Evolutionary conservation across 176 grass and related monocot genomes (phyloP), one percentile per base, ranked within the genome.

Genomic region (Melocanna baccifera): DNA sequence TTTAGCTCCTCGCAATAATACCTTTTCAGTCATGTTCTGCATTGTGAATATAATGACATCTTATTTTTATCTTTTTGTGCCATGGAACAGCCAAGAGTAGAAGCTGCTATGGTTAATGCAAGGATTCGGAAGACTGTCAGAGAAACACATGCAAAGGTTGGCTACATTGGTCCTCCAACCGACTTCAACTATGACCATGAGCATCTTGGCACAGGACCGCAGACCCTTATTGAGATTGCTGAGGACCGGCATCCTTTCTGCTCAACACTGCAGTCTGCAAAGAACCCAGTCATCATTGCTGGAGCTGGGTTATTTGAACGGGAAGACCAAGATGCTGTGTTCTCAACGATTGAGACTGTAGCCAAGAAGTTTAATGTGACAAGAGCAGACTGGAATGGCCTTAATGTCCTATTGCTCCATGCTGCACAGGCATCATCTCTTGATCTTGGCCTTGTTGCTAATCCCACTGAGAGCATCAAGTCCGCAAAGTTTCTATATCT

Each of bases 21-120:
- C 42, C 26, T 84, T 72, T 52, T 57, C 15, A 52, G 42, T n/a
- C 32, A 43, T 0, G 1, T 43, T 65, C 15, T 65, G 26, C 29
- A 16, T 66, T 83, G 25, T 64, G 66, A 51, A 40, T 25, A 71
- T 48, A 67, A 14, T 67, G 32, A 5, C 36, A n/a, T 75, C 3
- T 72, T 20, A 47, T n/a, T 18, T 30, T 32, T 32, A 12, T 23
- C 78, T 46, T 52, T 56, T 6, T 46, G 19, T 87, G 52, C 45
- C 58, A 66, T 84, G 39, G 36, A 85, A 86, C 90, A 99, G 97
- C 93, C 97, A 69, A 96, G 97, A 81, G 90, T 94, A 71, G 97
- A 99, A 83, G 97, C 97, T 63, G 87, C 97, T 20, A 96, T 99
- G 84, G 89, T 99, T 30, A 99, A 99, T 86, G 97, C 97, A 58